Conservation (phyloP, 768 basidiomycete genomes). For the Tricholoma bakamatsutake region DNA sequence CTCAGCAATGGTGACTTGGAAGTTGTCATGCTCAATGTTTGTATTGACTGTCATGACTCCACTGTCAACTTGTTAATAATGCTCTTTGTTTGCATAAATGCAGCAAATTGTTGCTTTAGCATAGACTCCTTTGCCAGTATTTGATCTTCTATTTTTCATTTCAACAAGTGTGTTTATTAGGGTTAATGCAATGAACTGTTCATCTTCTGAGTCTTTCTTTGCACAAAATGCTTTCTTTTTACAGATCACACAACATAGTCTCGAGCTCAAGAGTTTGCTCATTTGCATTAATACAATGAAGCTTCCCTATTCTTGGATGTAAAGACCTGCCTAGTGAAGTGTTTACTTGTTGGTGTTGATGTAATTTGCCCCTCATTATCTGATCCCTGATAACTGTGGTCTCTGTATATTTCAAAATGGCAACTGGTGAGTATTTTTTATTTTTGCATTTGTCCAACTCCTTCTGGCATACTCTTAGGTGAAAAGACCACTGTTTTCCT, state of each 20-base stretch:
- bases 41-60: not conserved
- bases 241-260: not conserved
- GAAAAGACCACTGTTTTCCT: not conserved
- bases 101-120: not conserved
- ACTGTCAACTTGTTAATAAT: not conserved
- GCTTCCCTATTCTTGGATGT: not conserved
- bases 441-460: not conserved
- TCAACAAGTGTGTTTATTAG: not conserved
- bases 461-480: not conserved
- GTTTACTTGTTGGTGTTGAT: not conserved
- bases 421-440: not conserved
- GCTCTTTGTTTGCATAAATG: not conserved
- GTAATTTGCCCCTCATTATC: not conserved
- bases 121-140: not conserved
- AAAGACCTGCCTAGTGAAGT: not conserved
- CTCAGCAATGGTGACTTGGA: no score
- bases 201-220: not conserved
- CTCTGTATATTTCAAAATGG: not conserved
- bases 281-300: not conserved
- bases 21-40: no score
- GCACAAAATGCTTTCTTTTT: not conserved
- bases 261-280: not conserved
- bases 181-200: not conserved
- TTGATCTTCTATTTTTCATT: not conserved
- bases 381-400: not conserved